Evolutionary conservation across 1,284 basidiomycete genomes (phyloP).

Genomic region (Rhizoctonia solani): DNA sequence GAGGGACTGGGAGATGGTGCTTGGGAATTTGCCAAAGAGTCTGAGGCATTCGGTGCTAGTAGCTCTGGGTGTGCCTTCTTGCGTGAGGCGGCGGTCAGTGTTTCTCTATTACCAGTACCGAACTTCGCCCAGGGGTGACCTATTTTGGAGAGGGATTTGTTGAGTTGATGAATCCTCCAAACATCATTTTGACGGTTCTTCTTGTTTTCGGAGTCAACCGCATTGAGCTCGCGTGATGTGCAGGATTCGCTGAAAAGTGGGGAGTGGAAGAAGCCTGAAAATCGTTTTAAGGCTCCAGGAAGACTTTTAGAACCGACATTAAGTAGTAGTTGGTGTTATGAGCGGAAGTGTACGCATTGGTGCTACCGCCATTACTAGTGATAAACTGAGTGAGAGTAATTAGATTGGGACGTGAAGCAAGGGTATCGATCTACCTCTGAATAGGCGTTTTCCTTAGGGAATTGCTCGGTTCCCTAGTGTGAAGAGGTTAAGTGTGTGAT

Average conservation of each 20-base stretch:
- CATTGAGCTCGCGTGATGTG: conserved; percentile 92
- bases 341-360: conserved; percentile 94
- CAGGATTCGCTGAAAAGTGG: conserved; percentile 91
- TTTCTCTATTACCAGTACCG: conserved; percentile 87
- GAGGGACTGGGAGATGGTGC: conserved; percentile 67
- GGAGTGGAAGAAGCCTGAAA: conserved; percentile 92
- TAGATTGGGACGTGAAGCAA: conserved; percentile 31
- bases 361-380: conserved; percentile 86
- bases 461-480: conserved; percentile 75
- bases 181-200: conserved; percentile 96
- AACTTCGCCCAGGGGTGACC: conserved; percentile 94
- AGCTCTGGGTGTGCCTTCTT: conserved; percentile 15
- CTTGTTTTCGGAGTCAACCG: conserved; percentile 98
- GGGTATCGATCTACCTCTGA: conserved; percentile 58
- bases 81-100: conserved; percentile 57
- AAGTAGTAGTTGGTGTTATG: conserved; percentile 94
- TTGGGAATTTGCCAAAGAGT: conserved; percentile 48
- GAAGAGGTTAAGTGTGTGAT: conserved; percentile 28
- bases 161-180: conserved; percentile 97
- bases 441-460: conserved; percentile 92
- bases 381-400: conserved; percentile 63
- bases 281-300: conserved; percentile 83
- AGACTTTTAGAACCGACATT: conserved; percentile 88
- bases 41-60: background rate
- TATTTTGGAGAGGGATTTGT: conserved; percentile 82